Evolutionary conservation across 768 basidiomycete genomes (phyloP).

Genomic region (Phanerochaete carnosa): DNA sequence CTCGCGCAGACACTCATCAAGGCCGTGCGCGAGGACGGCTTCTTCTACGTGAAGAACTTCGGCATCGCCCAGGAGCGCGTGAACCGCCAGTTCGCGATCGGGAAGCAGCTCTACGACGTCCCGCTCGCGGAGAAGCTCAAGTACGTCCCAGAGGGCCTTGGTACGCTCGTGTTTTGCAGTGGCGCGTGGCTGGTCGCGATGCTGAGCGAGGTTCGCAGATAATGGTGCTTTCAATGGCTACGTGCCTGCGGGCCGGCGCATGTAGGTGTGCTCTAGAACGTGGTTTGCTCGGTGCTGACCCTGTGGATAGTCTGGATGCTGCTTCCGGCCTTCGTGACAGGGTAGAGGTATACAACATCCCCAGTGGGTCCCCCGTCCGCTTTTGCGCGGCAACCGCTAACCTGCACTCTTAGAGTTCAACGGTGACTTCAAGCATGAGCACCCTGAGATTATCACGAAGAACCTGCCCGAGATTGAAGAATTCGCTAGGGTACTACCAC

Average conservation of each 20-base stretch:
- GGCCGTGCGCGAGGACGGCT: slow-evolving; percentile 45
- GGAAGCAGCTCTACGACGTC: slow-evolving; percentile 39
- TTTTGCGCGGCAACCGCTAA: neutral
- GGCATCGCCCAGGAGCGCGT: slow-evolving; percentile 46
- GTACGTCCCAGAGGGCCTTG: slow-evolving; percentile 36
- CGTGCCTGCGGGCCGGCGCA: slow-evolving; percentile 39
- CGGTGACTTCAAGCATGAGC: slow-evolving; percentile 38
- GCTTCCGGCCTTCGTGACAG: slow-evolving; percentile 37
- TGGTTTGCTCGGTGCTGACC: neutral
- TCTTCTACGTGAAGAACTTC: slow-evolving; percentile 51
- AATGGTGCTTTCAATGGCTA: slow-evolving; percentile 49
- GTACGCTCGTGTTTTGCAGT: slow-evolving; percentile 10
- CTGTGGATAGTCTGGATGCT: slow-evolving; percentile 27
- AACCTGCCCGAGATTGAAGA: slow-evolving; percentile 42
- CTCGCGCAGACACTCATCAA: slow-evolving; percentile 39
- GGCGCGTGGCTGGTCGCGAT: neutral
- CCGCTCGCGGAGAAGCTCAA: slow-evolving; percentile 47
- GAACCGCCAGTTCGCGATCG: slow-evolving; percentile 46
- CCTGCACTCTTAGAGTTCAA: slow-evolving; percentile 36
- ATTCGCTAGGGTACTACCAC: slow-evolving; percentile 39
- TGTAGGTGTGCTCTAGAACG: slow-evolving; percentile 21
- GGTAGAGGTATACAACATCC: slow-evolving; percentile 50
- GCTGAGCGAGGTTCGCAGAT: slow-evolving; percentile 19
- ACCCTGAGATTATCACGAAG: slow-evolving; percentile 36
- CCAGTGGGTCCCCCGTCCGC: slow-evolving; percentile 26